Conservation (phyloP, 2,329 filamentous ascomycete species). For the Colletotrichum neosansevieriae region DNA sequence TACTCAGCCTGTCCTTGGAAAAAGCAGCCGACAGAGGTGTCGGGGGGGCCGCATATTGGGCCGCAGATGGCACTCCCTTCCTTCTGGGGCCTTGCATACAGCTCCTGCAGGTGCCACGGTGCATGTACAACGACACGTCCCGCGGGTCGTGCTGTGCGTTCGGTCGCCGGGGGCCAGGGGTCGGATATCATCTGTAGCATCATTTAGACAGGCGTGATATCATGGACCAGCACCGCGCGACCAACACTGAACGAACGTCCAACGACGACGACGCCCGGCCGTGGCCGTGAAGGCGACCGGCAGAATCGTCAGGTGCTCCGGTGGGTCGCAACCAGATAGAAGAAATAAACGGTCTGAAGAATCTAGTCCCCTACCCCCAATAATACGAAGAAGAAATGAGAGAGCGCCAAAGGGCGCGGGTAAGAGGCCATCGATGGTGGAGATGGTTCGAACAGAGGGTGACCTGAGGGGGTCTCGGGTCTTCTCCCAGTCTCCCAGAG, state of each 20-base stretch:
- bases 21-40: conserved; percentile 19
- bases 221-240: conserved; percentile 13
- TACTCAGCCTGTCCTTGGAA: conserved; percentile 15
- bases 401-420: conserved; percentile 21
- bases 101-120: conserved; percentile 36
- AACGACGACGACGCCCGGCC: neutral
- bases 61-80: conserved; percentile 37
- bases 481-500: conserved; percentile 3
- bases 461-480: conserved; percentile 24
- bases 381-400: conserved; percentile 41
- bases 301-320: neutral
- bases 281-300: neutral
- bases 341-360: conserved; percentile 8
- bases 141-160: conserved; percentile 37
- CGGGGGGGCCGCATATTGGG: conserved; percentile 38
- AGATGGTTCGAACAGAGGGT: conserved; percentile 29
- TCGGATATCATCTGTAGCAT: conserved; percentile 33
- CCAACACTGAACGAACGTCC: conserved; percentile 22
- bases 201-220: conserved; percentile 20
- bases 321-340: conserved; percentile 8
- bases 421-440: conserved; percentile 36
- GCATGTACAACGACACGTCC: conserved; percentile 38
- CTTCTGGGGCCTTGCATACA: conserved; percentile 39
- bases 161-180: conserved; percentile 19
- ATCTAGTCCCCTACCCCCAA: conserved; percentile 1